phyloP scores from a whole-genome alignment of 495 filamentous ascomycete species.

The Trichoderma erinaceum region DNA sequence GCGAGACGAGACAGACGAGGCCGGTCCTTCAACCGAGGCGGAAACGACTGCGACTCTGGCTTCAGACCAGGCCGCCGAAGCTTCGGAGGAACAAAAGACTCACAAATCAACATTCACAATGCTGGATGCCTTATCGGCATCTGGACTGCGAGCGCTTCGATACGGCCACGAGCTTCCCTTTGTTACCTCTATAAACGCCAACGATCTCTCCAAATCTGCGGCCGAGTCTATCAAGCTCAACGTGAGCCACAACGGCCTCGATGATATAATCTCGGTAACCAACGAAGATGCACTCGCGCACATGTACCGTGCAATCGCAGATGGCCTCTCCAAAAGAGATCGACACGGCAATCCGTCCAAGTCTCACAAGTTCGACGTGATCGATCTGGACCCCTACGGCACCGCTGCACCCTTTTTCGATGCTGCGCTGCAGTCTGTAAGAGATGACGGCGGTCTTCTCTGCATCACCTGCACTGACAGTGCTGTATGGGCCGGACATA shows the following conservation, averaged over 20 bases:
- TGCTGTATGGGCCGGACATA: conserved; percentile 84
- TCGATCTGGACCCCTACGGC: conserved; percentile 95
- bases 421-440: conserved; percentile 74
- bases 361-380: conserved; percentile 70
- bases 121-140: conserved; percentile 91
- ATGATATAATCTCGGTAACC: conserved; percentile 62
- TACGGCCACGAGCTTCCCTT: conserved; percentile 88
- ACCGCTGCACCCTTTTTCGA: conserved; percentile 88
- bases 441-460: conserved; percentile 77
- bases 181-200: conserved; percentile 74
- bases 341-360: conserved; percentile 23
- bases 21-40: conserved; percentile 4
- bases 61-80: not conserved
- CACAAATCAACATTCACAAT: conserved; percentile 58
- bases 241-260: conserved; percentile 70
- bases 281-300: conserved; percentile 77
- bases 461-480: conserved; percentile 97
- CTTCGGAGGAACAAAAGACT: conserved; percentile 5
- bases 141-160: conserved; percentile 83
- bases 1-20: conserved; percentile 26
- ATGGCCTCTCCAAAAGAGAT: conserved; percentile 32
- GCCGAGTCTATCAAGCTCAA: conserved; percentile 77
- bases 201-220: conserved; percentile 75
- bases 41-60: not conserved
- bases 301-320: conserved; percentile 67